Percentiles rank a stretch among this genome's conserved stretches.
These are phyloP conservation scores for Acer saccharum DNA, from an alignment of 345 rosid species.

Conservation along the genomic window DNA sequence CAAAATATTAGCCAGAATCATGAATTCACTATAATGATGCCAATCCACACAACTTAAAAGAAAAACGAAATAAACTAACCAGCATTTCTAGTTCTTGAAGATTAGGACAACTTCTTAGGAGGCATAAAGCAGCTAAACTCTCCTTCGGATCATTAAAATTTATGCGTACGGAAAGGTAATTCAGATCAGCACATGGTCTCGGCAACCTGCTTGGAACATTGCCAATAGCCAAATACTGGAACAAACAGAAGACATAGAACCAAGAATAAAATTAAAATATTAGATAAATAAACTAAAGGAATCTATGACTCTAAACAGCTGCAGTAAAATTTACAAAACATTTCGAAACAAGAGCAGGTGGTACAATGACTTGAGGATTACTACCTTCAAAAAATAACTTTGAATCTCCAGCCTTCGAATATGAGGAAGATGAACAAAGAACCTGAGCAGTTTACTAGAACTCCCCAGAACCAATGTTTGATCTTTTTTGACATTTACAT, in stretches of 20 bases:
- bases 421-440: constrained; percentile 65
- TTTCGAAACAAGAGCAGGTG: background rate
- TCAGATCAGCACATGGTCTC: constrained; percentile 55
- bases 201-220: constrained; percentile 53
- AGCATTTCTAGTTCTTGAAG: constrained; percentile 66
- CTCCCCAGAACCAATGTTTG: constrained; percentile 23
- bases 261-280: constrained; percentile 9
- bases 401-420: constrained; percentile 70
- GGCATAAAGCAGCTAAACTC: constrained; percentile 57
- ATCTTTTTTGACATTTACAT: constrained; percentile 42
- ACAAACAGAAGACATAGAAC: constrained; percentile 23
- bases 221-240: constrained; percentile 64
- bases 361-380: background rate
- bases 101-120: constrained; percentile 63
- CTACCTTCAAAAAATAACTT: constrained; percentile 71
- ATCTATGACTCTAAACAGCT: background rate
- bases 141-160: constrained; percentile 65
- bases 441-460: constrained; percentile 57
- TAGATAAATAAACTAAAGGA: constrained; percentile 4
- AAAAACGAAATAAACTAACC: constrained; percentile 33
- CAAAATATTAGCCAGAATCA: constrained; percentile 12
- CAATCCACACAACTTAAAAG: background rate
- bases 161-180: constrained; percentile 60
- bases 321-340: background rate
- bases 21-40: background rate